phyloP scores from a whole-genome alignment of 2,329 filamentous ascomycete species.

The Hypoxylon sp. region DNA sequence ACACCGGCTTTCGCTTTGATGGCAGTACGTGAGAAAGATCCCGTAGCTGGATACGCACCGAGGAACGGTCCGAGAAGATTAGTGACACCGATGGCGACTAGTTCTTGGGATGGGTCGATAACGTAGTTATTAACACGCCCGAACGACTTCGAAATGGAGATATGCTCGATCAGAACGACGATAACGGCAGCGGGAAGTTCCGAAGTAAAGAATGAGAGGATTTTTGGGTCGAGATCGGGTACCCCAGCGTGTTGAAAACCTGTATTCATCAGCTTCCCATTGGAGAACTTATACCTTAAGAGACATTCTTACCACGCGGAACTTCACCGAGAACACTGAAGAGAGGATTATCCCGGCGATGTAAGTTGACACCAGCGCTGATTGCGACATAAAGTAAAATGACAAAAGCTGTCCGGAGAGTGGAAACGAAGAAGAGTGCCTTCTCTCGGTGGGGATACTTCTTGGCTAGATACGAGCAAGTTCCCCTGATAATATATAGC shows the following conservation, averaged over 20 bases:
- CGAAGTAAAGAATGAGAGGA: slow-evolving; percentile 74
- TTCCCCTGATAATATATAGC: slow-evolving; percentile 76
- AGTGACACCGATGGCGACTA: slow-evolving; percentile 82
- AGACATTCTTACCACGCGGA: slow-evolving; percentile 70
- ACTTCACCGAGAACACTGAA: slow-evolving; percentile 75
- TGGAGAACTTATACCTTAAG: neutral
- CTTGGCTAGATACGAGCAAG: slow-evolving; percentile 75
- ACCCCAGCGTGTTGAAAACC: slow-evolving; percentile 72
- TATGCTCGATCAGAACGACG: slow-evolving; percentile 85
- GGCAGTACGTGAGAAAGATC: slow-evolving; percentile 90
- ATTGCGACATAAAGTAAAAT: slow-evolving; percentile 85
- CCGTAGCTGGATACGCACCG: slow-evolving; percentile 87
- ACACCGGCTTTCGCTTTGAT: slow-evolving; percentile 97
- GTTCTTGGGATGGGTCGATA: slow-evolving; percentile 83
- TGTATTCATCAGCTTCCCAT: slow-evolving; percentile 47
- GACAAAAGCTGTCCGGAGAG: slow-evolving; percentile 83
- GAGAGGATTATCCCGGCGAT: slow-evolving; percentile 38
- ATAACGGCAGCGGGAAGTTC: slow-evolving; percentile 79
- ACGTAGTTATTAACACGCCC: slow-evolving; percentile 84
- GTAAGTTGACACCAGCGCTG: slow-evolving; percentile 59
- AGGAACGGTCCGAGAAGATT: slow-evolving; percentile 85
- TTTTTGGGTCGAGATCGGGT: slow-evolving; percentile 35
- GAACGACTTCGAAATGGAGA: slow-evolving; percentile 87
- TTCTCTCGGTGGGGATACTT: slow-evolving; percentile 76
- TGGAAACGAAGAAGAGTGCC: slow-evolving; percentile 83